These are phyloP conservation scores for Parastagonospora avenae DNA, from an alignment of 2,329 filamentous ascomycete species.

Conservation along the genomic window DNA sequence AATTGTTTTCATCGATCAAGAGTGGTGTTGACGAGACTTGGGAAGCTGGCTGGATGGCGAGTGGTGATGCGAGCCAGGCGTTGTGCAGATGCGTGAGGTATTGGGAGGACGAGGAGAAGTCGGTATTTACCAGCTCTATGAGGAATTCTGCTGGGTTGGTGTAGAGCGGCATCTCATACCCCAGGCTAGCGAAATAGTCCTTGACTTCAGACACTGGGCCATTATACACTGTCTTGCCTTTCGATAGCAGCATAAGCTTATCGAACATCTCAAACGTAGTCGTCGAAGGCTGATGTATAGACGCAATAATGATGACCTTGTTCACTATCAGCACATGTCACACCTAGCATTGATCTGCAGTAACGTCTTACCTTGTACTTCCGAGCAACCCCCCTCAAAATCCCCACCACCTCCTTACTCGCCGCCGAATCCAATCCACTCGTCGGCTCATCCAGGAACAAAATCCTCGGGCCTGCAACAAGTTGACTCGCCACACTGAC, in stretches of 20 bases:
- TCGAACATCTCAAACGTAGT: slow-evolving; percentile 81
- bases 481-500: slow-evolving; percentile 81
- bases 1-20: too few relatives aligned
- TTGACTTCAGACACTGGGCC: slow-evolving; percentile 64
- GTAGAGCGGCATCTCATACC: slow-evolving; percentile 66
- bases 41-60: slow-evolving; percentile 39
- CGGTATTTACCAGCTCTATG: slow-evolving; percentile 77
- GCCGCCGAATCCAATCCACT: slow-evolving; percentile 81
- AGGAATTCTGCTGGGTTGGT: slow-evolving; percentile 82
- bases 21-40: background rate
- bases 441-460: slow-evolving; percentile 85
- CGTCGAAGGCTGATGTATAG: slow-evolving; percentile 85
- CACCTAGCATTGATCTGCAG: background rate
- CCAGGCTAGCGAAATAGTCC: slow-evolving; percentile 67
- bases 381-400: slow-evolving; percentile 69
- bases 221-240: slow-evolving; percentile 74
- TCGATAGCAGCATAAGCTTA: slow-evolving; percentile 74
- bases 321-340: slow-evolving; percentile 5
- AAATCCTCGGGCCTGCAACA: slow-evolving; percentile 77
- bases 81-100: slow-evolving; percentile 60
- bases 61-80: slow-evolving; percentile 60
- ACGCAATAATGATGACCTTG: slow-evolving; percentile 76
- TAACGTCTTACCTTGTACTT: slow-evolving; percentile 69
- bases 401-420: slow-evolving; percentile 76
- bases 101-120: slow-evolving; percentile 64